phyloP scores from a whole-genome alignment of 768 basidiomycete genomes.

The Boletellus ananas region DNA sequence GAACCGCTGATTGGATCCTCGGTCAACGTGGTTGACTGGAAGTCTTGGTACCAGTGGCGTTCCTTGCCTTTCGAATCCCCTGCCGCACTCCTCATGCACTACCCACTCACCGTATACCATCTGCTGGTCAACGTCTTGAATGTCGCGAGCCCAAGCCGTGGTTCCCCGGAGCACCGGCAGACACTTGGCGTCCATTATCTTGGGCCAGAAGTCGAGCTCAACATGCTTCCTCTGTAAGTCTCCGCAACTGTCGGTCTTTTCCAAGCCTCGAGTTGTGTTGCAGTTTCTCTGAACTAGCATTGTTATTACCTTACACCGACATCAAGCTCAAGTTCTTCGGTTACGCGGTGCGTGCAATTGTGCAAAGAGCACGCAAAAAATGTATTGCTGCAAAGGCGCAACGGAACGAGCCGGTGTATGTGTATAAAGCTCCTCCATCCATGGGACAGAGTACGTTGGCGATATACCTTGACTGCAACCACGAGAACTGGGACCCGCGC shows the following conservation, averaged over 20 bases:
- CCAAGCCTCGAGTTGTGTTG: background rate
- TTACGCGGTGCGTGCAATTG: slow-evolving; percentile 27
- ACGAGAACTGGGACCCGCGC: slow-evolving; percentile 26
- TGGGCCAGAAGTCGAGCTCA: slow-evolving; percentile 39
- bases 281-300: slow-evolving; percentile 45
- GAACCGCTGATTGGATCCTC: slow-evolving; percentile 28
- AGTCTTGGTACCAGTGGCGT: slow-evolving; percentile 45
- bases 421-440: slow-evolving; percentile 35
- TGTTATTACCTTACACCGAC: slow-evolving; percentile 43
- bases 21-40: slow-evolving; percentile 37
- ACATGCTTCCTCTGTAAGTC: slow-evolving; percentile 39
- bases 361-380: slow-evolving; percentile 30
- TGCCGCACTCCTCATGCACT: slow-evolving; percentile 43
- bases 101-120: slow-evolving; percentile 40
- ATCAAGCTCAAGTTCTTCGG: slow-evolving; percentile 43
- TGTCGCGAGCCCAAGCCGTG: slow-evolving; percentile 23
- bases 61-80: slow-evolving; percentile 40
- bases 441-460: slow-evolving; percentile 38
- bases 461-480: slow-evolving; percentile 34
- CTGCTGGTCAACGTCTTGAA: slow-evolving; percentile 35
- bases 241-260: background rate
- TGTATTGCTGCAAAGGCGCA: slow-evolving; percentile 31
- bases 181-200: slow-evolving; percentile 35
- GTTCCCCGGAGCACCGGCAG: slow-evolving; percentile 21
- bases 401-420: slow-evolving; percentile 28